Conservation (phyloP, 139 green algal genomes). For the Monoraphidium neglectum region DNA sequence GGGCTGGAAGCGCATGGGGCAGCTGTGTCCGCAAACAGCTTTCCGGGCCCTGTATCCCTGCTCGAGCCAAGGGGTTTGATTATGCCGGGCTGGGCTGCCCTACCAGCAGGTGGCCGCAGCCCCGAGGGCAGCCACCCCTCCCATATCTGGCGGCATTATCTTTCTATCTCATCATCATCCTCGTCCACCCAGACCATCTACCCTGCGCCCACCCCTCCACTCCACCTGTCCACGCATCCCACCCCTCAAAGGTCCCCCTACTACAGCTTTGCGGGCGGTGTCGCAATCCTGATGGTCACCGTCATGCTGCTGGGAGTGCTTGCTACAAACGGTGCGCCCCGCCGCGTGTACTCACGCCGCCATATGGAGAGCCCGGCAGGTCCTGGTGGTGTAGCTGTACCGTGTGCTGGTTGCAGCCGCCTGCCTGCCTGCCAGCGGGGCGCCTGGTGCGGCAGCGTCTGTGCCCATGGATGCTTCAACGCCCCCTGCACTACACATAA, state of each 20-base stretch:
- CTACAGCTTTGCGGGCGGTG: neutral
- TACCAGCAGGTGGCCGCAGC: neutral
- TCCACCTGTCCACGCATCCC: neutral
- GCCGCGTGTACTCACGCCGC: too few species aligned
- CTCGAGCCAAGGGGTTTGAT: neutral
- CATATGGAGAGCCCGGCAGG: too few species aligned
- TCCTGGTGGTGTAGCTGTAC: too few species aligned
- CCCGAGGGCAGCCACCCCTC: neutral
- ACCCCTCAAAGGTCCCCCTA: neutral
- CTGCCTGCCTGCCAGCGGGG: too few species aligned
- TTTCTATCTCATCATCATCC: constrained; percentile 1
- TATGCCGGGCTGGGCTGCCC: neutral
- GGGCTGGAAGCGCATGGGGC: neutral
- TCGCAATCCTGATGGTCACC: constrained; percentile 8
- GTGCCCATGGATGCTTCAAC: too few species aligned
- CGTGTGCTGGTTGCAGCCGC: too few species aligned
- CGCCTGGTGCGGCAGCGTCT: too few species aligned
- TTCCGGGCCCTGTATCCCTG: neutral
- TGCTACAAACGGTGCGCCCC: constrained; percentile 28
- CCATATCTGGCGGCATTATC: neutral
- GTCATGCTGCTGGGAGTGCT: constrained; percentile 41
- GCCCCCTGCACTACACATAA: too few species aligned
- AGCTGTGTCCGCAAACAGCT: neutral
- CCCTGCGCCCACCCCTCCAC: neutral
- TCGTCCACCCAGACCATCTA: neutral